Percentiles rank a stretch among this genome's conserved stretches.
Conservation (phyloP, 2,329 filamentous ascomycete genomes). For the Xylaria polymorpha region DNA sequence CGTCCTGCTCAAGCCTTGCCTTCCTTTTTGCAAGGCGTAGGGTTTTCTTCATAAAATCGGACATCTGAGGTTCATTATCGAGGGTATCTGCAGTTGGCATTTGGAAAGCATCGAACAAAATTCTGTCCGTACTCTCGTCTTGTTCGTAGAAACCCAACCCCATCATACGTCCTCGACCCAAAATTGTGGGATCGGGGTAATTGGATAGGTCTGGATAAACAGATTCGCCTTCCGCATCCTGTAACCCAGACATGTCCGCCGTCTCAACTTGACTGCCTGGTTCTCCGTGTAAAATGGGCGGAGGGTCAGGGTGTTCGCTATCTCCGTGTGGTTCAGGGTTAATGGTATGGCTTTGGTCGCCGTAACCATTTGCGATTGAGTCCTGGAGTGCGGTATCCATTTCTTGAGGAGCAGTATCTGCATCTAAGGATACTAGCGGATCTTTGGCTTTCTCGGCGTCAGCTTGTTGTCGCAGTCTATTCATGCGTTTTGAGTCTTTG, state of each 20-base stretch:
- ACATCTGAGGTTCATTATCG: conserved; percentile 58
- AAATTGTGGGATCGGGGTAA: conserved; percentile 61
- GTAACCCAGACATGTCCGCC: conserved; percentile 50
- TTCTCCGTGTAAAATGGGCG: conserved; percentile 35
- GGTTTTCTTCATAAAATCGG: conserved; percentile 67
- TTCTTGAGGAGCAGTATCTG: conserved; percentile 47
- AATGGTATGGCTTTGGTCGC: conserved; percentile 52
- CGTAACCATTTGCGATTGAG: conserved; percentile 50
- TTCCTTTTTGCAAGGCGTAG: conserved; percentile 65
- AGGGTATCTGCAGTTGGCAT: conserved; percentile 61
- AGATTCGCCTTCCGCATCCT: conserved; percentile 45
- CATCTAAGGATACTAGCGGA: conserved; percentile 46
- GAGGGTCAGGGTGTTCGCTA: conserved; percentile 34
- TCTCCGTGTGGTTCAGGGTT: conserved; percentile 39
- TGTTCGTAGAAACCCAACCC: conserved; percentile 72
- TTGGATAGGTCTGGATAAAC: conserved; percentile 47
- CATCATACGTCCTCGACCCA: conserved; percentile 62
- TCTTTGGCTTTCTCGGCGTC: conserved; percentile 68
- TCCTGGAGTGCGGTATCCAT: conserved; percentile 49
- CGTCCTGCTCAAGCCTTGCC: conserved; percentile 63
- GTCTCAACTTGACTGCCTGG: conserved; percentile 46
- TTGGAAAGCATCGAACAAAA: conserved; percentile 70
- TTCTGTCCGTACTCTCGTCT: conserved; percentile 67
- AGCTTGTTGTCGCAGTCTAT: conserved; percentile 65
- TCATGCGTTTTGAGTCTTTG: conserved; percentile 68